Base-by-base conservation (phyloP, 2,329 filamentous ascomycete species). In the Trichocomaceae sp. region DNA sequence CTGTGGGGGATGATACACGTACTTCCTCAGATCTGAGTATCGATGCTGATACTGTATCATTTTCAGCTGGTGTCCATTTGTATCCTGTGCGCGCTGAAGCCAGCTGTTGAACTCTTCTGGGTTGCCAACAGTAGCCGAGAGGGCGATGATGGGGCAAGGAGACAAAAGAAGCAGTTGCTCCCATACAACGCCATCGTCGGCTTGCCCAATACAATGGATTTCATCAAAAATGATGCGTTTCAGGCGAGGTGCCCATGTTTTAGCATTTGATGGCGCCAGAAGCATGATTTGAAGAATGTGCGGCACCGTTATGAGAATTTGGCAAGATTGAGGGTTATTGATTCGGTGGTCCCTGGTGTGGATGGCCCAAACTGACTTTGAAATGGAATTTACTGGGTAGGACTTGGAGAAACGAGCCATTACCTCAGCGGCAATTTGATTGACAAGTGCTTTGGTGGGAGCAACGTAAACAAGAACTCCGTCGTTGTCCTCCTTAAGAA, bases 221-320 rank as follows among this genome's bases (percentile, higher is more conserved):
- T 92, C 87, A 63, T 92, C 87, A 56, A 91, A 91, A 50, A 91
- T 89, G 64, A 91, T 90, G 48, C 86, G 79, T 62, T 83, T 87
- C 13, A 91, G 79, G 51, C 84, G 75, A 3, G 77, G 76, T 0
- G 86, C 80, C 87, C 87, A 92, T 1, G 75, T 72, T 8, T 78
- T 80, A 3, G 86, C 84, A 60, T 90, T 87, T 0, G 76, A 73
- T 0, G 86, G 83, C 0, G 81, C 77, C 49, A 87, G 72, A 1
- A 91, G 75, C 85, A 92, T 88, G 52, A 88, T 90, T 62, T 91
- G 87, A 2, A 92, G 73, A 39, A 92, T 84, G 63, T 90, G 83
- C 0, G 87, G 87, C 0, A 91, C 86, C 0, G 87, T 91, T 10
- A 91, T 85, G 12, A 91, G 70, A 2, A 92, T 78, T 63, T 92